Evolutionary conservation across 148 eudicot species (phyloP).

Genomic region (Vaccinium myrtillus): DNA sequence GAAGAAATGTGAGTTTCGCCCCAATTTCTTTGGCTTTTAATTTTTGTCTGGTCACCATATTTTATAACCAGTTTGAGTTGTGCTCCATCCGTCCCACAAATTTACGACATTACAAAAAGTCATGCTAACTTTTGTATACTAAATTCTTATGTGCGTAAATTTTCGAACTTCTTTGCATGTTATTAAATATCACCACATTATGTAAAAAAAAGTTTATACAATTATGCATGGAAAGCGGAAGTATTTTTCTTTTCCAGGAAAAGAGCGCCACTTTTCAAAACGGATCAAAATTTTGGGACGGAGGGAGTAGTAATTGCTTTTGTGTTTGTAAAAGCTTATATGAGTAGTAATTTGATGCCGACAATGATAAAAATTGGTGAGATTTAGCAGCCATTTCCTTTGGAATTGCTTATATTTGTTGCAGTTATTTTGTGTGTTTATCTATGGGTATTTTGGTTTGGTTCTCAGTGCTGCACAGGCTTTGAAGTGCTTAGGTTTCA

Average conservation of each 20-base stretch:
- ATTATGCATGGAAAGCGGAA: not conserved
- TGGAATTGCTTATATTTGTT: not conserved
- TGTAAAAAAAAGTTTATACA: too few species aligned
- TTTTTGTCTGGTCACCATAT: not conserved
- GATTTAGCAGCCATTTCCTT: not conserved
- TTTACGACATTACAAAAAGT: not conserved
- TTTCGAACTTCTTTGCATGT: too few species aligned
- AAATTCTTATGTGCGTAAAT: too few species aligned
- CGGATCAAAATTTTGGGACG: not conserved
- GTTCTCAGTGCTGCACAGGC: constrained; percentile 57
- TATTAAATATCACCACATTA: not conserved
- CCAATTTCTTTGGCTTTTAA: not conserved
- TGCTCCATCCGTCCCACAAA: not conserved
- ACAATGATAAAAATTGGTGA: not conserved
- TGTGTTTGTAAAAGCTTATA: not conserved
- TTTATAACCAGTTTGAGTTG: not conserved
- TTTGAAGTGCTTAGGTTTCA: constrained; percentile 91
- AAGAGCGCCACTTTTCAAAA: not conserved
- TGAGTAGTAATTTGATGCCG: not conserved
- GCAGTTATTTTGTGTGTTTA: not conserved
- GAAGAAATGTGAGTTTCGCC: constrained; percentile 62
- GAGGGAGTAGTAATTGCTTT: not conserved
- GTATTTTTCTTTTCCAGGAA: too few species aligned
- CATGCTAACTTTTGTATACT: not conserved
- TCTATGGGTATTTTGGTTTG: constrained; percentile 10